Conservation (phyloP, 495 filamentous ascomycete genomes). For the Astrothelium macrocarpum region DNA sequence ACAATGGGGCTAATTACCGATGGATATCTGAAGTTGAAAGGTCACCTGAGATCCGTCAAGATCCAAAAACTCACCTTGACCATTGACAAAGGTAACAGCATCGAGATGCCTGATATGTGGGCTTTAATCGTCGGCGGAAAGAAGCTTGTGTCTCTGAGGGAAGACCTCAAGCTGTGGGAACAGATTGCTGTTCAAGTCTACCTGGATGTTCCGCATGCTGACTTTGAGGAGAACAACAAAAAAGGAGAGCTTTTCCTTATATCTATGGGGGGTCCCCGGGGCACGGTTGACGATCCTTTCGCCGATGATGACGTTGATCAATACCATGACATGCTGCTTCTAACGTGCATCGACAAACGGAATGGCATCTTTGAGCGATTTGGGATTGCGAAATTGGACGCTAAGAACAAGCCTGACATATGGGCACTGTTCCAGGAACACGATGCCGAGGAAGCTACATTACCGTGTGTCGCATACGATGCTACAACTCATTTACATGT, state of each 20-base stretch:
- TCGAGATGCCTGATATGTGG: not conserved
- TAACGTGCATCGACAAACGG: not conserved
- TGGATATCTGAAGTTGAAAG: not conserved
- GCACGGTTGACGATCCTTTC: not conserved
- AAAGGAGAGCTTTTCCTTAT: not conserved
- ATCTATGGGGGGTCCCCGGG: not conserved
- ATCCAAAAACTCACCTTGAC: not conserved
- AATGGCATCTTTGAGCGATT: not conserved
- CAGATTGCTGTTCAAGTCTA: not conserved
- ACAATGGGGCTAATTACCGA: not conserved
- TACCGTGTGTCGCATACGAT: not conserved
- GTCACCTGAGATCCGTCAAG: not conserved
- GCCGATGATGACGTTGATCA: not conserved
- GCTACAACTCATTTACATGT: not conserved
- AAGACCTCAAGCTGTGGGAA: not conserved
- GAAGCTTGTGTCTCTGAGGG: not conserved
- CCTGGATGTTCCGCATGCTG: not conserved
- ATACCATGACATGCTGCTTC: not conserved
- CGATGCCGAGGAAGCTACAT: not conserved
- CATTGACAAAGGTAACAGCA: not conserved
- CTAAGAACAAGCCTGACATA: not conserved
- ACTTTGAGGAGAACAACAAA: not conserved
- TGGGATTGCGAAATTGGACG: not conserved
- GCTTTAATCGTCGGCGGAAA: not conserved
- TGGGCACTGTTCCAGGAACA: not conserved